These are phyloP conservation scores for Xylariaceae sp. DNA, from an alignment of 2,329 filamentous ascomycete genomes.

Conservation along the genomic window DNA sequence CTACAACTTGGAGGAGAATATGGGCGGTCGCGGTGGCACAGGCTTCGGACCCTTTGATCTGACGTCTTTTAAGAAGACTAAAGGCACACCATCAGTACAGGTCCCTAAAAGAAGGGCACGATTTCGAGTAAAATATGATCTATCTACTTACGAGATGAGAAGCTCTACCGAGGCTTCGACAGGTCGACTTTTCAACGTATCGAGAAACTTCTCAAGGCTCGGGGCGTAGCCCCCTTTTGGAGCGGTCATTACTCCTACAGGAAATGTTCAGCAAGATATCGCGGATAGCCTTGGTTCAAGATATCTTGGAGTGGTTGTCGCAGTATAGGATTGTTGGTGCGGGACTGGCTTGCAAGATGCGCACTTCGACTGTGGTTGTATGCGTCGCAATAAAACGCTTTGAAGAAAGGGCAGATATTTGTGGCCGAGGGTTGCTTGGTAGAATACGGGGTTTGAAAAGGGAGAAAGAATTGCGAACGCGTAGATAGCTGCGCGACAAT, in stretches of 20 bases:
- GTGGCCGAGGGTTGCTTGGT: not conserved
- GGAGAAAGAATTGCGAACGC: too few relatives aligned
- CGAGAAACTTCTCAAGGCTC: conserved; percentile 78
- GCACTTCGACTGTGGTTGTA: conserved; percentile 4
- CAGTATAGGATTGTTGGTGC: not conserved
- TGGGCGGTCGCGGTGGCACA: conserved; percentile 92
- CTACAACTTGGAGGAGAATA: conserved; percentile 85
- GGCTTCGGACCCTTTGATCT: conserved; percentile 85
- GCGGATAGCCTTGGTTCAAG: not conserved
- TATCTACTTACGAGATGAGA: conserved; percentile 72
- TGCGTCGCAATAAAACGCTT: conserved; percentile 4
- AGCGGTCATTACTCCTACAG: conserved; percentile 59
- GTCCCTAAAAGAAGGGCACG: conserved; percentile 7
- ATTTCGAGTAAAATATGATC: not conserved
- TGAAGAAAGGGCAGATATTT: not conserved
- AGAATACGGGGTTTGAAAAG: too few relatives aligned
- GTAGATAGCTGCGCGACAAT: too few relatives aligned
- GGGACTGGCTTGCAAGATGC: not conserved
- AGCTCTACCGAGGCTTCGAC: conserved; percentile 85
- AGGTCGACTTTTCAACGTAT: conserved; percentile 75
- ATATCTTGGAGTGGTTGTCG: conserved; percentile 6
- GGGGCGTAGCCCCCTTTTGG: conserved; percentile 68
- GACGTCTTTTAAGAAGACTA: conserved; percentile 86
- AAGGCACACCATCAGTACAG: conserved; percentile 4
- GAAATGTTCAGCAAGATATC: not conserved